A percentile compares a stretch with the other conserved stretches of the same genome.
Evolutionary conservation across 2,329 filamentous ascomycete species (phyloP).

Genomic region (Pseudogymnoascus sp.): DNA sequence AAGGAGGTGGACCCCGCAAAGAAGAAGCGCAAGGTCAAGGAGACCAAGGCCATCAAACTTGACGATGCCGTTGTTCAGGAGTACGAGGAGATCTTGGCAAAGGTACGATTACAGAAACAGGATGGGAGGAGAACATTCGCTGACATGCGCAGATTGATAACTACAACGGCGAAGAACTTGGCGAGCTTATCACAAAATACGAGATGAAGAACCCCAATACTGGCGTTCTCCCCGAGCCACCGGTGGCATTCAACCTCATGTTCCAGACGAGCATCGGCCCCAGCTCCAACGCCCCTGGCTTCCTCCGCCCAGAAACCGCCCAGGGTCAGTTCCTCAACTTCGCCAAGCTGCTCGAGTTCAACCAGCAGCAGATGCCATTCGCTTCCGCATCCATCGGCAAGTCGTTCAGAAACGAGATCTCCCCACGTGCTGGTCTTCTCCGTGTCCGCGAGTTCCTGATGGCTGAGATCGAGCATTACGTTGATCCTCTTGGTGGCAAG

Average conservation of each 20-base stretch:
- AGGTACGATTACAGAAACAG: slow-evolving; percentile 29
- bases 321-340: slow-evolving; percentile 99
- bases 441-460: slow-evolving; percentile 96
- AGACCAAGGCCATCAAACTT: slow-evolving; percentile 70
- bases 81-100: slow-evolving; percentile 84
- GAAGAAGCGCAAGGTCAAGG: slow-evolving; percentile 87
- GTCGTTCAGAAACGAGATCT: slow-evolving; percentile 97
- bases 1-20: slow-evolving; percentile 62
- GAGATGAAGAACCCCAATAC: slow-evolving; percentile 83
- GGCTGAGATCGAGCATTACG: slow-evolving; percentile 98
- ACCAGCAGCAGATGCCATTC: slow-evolving; percentile 91
- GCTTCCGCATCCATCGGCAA: slow-evolving; percentile 96
- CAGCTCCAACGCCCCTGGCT: slow-evolving; percentile 77
- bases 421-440: slow-evolving; percentile 80
- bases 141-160: slow-evolving; percentile 66
- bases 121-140: slow-evolving; percentile 1
- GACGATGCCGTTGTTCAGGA: slow-evolving; percentile 80
- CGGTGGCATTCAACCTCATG: slow-evolving; percentile 96
- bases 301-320: slow-evolving; percentile 86
- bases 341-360: slow-evolving; percentile 91
- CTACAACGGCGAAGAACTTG: slow-evolving; percentile 80
- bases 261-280: slow-evolving; percentile 94
- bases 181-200: slow-evolving; percentile 80
- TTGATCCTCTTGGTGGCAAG: slow-evolving; percentile 91
- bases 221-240: slow-evolving; percentile 65